A percentile compares a stretch with the other conserved stretches of the same genome.
Evolutionary conservation across 176 grass and related monocot genomes (phyloP).

Genomic region (Aegilops umbellulata): DNA sequence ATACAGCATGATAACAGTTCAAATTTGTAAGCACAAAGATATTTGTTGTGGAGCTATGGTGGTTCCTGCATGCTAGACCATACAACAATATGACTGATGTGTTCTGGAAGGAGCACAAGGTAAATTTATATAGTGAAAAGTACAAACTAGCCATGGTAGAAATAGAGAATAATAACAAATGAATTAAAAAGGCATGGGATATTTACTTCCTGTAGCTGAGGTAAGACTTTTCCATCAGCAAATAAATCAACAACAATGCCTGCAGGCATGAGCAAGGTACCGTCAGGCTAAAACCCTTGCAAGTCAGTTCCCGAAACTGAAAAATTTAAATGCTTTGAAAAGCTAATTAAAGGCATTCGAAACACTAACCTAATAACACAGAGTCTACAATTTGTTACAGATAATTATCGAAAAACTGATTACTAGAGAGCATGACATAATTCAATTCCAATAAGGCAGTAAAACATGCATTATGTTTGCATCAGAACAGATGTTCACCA

Average conservation of each 20-base stretch:
- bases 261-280: constrained; percentile 29
- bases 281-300: background rate
- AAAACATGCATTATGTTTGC: constrained; percentile 22
- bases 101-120: background rate
- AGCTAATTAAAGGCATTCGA: background rate
- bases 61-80: background rate
- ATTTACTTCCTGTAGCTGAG: constrained; percentile 73
- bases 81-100: background rate
- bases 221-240: constrained; percentile 76
- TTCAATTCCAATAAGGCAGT: background rate
- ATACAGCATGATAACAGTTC: background rate
- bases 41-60: background rate
- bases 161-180: background rate
- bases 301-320: background rate
- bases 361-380: background rate
- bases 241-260: constrained; percentile 96
- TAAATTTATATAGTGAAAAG: background rate
- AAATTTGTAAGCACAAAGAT: background rate
- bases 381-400: background rate
- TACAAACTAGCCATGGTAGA: background rate
- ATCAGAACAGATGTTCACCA: constrained; percentile 51
- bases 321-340: background rate
- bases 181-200: background rate
- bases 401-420: background rate
- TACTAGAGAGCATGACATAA: background rate